These are phyloP conservation scores for Cucumis hystrix DNA, from an alignment of 306 rosid species.

Conservation along the genomic window DNA sequence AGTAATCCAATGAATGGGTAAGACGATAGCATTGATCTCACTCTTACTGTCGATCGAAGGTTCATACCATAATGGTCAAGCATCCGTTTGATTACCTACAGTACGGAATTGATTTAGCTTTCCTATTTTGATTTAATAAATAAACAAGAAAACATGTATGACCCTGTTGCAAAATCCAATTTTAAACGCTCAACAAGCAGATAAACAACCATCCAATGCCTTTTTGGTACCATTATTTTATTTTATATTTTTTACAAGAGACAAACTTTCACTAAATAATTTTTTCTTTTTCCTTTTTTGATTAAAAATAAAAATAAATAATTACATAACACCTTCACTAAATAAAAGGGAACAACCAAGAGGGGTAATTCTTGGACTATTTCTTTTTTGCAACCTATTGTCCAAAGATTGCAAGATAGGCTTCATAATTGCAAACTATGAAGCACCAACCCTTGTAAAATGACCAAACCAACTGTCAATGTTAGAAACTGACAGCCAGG, in stretches of 20 bases:
- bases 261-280: neutral
- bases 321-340: neutral
- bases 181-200: neutral
- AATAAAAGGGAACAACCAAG: neutral
- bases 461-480: too few species aligned
- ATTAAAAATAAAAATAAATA: too few species aligned
- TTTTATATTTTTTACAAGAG: neutral
- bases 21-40: slow-evolving; percentile 19
- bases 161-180: neutral
- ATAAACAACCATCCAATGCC: slow-evolving; percentile 1
- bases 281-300: too few species aligned
- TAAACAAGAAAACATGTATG: neutral
- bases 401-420: too few species aligned
- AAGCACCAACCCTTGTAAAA: too few species aligned
- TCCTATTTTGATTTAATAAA: slow-evolving; percentile 8
- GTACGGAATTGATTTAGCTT: slow-evolving; percentile 11
- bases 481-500: too few species aligned
- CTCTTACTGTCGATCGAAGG: slow-evolving; percentile 10
- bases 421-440: too few species aligned
- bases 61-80: slow-evolving; percentile 32
- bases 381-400: too few species aligned
- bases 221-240: neutral
- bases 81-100: slow-evolving; percentile 73
- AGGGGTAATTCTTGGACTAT: too few species aligned
- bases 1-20: slow-evolving; percentile 67